Evolutionary conservation across 1,284 basidiomycete species (phyloP).

Genomic region (Thecaphora thlaspeos): DNA sequence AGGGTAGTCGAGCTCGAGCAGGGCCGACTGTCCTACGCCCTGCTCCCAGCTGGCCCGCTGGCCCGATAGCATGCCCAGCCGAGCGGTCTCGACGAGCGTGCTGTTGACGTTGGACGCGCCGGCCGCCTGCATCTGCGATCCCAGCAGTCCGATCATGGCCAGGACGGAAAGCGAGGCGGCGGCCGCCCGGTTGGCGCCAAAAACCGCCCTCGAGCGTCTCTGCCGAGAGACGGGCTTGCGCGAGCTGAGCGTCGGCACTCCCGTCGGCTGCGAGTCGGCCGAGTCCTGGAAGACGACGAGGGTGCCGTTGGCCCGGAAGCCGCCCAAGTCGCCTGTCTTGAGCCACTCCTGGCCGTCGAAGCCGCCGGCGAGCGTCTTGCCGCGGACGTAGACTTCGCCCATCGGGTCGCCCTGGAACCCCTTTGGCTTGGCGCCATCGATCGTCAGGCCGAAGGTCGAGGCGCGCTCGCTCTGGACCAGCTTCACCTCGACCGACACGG

Average conservation of each 20-base stretch:
- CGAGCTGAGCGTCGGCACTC: slow-evolving; percentile 22
- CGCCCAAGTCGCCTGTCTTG: slow-evolving; percentile 43
- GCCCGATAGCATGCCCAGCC: slow-evolving; percentile 35
- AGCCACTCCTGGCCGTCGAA: slow-evolving; percentile 26
- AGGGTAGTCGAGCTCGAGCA: slow-evolving; percentile 47
- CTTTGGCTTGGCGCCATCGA: slow-evolving; percentile 21
- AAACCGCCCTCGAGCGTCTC: slow-evolving; percentile 3
- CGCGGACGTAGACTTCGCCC: slow-evolving; percentile 43
- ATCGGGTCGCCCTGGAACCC: slow-evolving; percentile 34
- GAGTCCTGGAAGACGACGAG: slow-evolving; percentile 43
- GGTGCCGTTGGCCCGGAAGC: slow-evolving; percentile 52
- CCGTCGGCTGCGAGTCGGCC: slow-evolving; percentile 14
- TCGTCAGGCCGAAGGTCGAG: slow-evolving; percentile 10
- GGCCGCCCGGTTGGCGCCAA: background rate
- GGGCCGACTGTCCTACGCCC: slow-evolving; percentile 46
- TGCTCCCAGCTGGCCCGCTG: slow-evolving; percentile 55
- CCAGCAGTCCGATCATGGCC: slow-evolving; percentile 4
- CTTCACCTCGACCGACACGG: slow-evolving; percentile 50
- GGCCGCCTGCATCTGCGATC: background rate
- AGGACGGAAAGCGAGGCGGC: slow-evolving; percentile 4
- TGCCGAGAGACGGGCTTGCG: slow-evolving; percentile 23
- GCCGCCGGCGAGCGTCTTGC: slow-evolving; percentile 26
- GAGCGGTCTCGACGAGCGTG: slow-evolving; percentile 40
- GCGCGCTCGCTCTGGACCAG: slow-evolving; percentile 36
- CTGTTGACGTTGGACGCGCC: slow-evolving; percentile 19